Evolutionary conservation across 2,329 filamentous ascomycete genomes (phyloP), one percentile per base, ranked within the genome.

Genomic region (Samsoniella hepiali): DNA sequence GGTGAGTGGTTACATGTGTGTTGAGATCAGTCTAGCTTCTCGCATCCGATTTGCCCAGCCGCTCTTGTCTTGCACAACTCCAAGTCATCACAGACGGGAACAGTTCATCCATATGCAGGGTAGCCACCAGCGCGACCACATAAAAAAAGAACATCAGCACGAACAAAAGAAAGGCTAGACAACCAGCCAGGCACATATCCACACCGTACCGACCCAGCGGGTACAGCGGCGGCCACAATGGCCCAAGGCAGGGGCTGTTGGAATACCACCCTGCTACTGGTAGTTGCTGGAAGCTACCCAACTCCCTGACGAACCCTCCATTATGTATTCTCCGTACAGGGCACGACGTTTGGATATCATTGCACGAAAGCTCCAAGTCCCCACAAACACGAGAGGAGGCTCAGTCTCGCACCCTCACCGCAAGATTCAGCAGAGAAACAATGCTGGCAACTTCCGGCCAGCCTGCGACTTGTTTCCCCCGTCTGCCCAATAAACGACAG

Each of bases 361-460:
- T 49, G 45, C n/a, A 47, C 45, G 8, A 29, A 49, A 51, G 8
- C 40, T 22, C 11, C 32, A 40, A 53, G 11, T 27, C 34, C 38
- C 58, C 58, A 45, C 58, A 45, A 15, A 40, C 58, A 51, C 49
- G 36, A 36, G 42, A 49, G 38, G 56, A 49, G 42, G n/a, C 22
- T 47, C 36, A 11, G 36, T n/a, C 36, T 31, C 36, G n/a, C 29
- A 11, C 27, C 5, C 38, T 61, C 58, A 61, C 58, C 58, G 58
- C 58, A 61, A 61, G 58, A 61, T 40, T 10, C 36, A 27, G 38
- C 36, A 54, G 13, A 54, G 58, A 53, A 44, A 53, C 58, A 47
- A 40, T 17, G 10, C 40, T 29, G 47, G 54, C 8, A 42, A 22
- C 17, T 51, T 51, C 47, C 22, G 27, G 36, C 44, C 38, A 57